phyloP scores from a whole-genome alignment of 2,329 filamentous ascomycete species.

The Exserohilum turcica region DNA sequence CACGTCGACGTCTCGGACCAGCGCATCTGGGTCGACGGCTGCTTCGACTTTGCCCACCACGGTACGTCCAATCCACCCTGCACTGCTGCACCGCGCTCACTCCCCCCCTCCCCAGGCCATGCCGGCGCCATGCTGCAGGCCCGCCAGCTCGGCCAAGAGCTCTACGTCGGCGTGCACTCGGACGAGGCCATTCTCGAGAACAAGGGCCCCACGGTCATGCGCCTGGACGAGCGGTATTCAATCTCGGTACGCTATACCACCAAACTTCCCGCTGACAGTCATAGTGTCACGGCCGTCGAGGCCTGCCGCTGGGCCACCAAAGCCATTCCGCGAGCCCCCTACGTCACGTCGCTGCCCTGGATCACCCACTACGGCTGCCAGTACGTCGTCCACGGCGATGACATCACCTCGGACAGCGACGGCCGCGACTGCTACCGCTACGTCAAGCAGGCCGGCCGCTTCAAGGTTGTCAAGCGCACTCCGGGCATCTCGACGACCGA shows the following conservation, averaged over 20 bases:
- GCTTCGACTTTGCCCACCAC: conserved; percentile 99
- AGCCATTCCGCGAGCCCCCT: conserved; percentile 83
- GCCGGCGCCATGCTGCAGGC: conserved; percentile 97
- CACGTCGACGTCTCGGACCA: conserved; percentile 64
- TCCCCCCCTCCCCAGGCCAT: conserved; percentile 66
- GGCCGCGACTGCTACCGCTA: conserved; percentile 98
- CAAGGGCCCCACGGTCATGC: conserved; percentile 98
- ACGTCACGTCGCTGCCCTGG: conserved; percentile 92
- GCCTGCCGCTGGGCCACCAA: conserved; percentile 93
- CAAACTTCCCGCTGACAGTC: conserved; percentile 16
- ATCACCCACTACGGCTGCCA: conserved; percentile 94
- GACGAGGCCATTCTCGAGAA: conserved; percentile 95
- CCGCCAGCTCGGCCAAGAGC: conserved; percentile 83
- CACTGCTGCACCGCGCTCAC: conserved; percentile 3
- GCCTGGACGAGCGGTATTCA: conserved; percentile 75
- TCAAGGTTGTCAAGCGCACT: conserved; percentile 95
- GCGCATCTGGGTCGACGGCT: conserved; percentile 97
- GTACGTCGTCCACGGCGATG: conserved; percentile 95
- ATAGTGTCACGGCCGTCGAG: conserved; percentile 82
- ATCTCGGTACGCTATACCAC: conserved; percentile 5
- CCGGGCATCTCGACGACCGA: conserved; percentile 97
- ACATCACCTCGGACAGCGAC: conserved; percentile 91
- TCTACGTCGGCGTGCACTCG: conserved; percentile 91
- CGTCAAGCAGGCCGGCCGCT: conserved; percentile 89
- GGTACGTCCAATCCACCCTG: conserved; percentile 58